These are phyloP conservation scores for Ogataea methanolica DNA, from an alignment of 805 yeast genomes.

Conservation along the genomic window DNA sequence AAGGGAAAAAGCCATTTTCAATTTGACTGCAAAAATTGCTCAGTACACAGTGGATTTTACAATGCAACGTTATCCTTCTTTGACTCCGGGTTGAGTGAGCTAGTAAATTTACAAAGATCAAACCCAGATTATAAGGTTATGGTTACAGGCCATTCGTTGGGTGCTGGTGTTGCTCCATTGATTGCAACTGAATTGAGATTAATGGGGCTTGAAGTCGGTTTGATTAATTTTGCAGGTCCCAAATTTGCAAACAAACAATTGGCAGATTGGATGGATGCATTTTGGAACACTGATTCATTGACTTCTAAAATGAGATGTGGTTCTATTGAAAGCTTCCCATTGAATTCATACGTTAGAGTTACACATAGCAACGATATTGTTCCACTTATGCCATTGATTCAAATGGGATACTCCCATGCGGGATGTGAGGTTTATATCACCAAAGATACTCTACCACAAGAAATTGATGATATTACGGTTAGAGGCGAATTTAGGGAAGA, in stretches of 20 bases:
- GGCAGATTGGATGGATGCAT: conserved; percentile 45
- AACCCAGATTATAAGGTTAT: too few species aligned
- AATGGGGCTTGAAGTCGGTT: conserved; percentile 49
- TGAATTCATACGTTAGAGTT: conserved; percentile 46
- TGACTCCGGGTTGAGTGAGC: too few species aligned
- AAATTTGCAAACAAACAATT: conserved; percentile 53
- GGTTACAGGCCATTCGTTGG: conserved; percentile 3
- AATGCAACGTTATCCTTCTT: too few species aligned
- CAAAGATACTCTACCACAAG: conserved; percentile 35
- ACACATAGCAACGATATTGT: conserved; percentile 55
- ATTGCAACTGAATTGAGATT: conserved; percentile 58
- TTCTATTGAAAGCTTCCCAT: conserved; percentile 1
- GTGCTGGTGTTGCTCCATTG: conserved; percentile 60
- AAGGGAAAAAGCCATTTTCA: too few species aligned
- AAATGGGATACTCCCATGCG: conserved; percentile 34
- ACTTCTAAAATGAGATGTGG: background rate
- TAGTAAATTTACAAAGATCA: too few species aligned
- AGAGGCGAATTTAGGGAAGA: conserved; percentile 14
- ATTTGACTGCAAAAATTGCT: too few species aligned
- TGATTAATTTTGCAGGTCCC: conserved; percentile 61
- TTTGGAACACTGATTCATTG: conserved; percentile 36
- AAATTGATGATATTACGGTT: conserved; percentile 7
- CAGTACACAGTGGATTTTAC: too few species aligned
- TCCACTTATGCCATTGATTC: conserved; percentile 54
- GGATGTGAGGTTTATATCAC: conserved; percentile 49